phyloP scores from a whole-genome alignment of 2,329 filamentous ascomycete species.

The Sclerotinia minor region DNA sequence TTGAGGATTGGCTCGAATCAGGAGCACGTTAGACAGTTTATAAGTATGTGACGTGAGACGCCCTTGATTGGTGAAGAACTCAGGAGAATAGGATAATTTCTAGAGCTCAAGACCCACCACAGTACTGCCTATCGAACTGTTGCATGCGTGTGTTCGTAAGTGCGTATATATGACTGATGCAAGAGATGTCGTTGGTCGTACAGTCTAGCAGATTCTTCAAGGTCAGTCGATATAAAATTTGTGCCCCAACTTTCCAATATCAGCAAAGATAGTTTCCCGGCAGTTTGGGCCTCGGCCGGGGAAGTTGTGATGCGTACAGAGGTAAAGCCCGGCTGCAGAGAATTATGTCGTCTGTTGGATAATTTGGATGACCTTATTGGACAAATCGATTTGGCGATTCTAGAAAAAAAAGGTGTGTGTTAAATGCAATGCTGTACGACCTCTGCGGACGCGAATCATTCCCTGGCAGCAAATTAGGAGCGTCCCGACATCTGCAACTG shows the following conservation, averaged over 20 bases:
- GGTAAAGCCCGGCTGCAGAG: conserved; percentile 23
- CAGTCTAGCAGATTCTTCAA: conserved; percentile 19
- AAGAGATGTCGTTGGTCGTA: conserved; percentile 24
- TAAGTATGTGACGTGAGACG: conserved; percentile 26
- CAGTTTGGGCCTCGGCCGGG: conserved; percentile 22
- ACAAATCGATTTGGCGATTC: conserved; percentile 11
- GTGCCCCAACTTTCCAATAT: conserved; percentile 18
- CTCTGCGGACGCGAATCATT: conserved; percentile 17
- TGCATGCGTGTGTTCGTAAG: conserved; percentile 19
- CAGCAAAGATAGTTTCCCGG: conserved; percentile 20
- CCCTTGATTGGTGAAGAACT: conserved; percentile 17
- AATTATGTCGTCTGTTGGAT: conserved; percentile 10
- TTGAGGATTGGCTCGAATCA: conserved; percentile 17
- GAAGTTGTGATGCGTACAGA: conserved; percentile 24
- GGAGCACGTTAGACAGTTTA: conserved; percentile 25
- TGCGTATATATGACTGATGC: conserved; percentile 22
- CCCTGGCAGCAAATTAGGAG: conserved; percentile 26
- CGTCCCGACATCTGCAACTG: conserved; percentile 26
- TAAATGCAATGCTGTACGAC: conserved; percentile 23
- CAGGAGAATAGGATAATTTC: conserved; percentile 15
- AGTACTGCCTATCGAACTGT: conserved; percentile 21
- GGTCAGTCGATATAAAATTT: conserved; percentile 20
- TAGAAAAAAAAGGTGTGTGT: conserved; percentile 16
- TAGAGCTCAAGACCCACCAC: conserved; percentile 12
- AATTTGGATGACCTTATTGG: conserved; percentile 10